These are phyloP conservation scores for Kwoniella sp. DNA, from an alignment of 768 basidiomycete genomes.

Conservation along the genomic window DNA sequence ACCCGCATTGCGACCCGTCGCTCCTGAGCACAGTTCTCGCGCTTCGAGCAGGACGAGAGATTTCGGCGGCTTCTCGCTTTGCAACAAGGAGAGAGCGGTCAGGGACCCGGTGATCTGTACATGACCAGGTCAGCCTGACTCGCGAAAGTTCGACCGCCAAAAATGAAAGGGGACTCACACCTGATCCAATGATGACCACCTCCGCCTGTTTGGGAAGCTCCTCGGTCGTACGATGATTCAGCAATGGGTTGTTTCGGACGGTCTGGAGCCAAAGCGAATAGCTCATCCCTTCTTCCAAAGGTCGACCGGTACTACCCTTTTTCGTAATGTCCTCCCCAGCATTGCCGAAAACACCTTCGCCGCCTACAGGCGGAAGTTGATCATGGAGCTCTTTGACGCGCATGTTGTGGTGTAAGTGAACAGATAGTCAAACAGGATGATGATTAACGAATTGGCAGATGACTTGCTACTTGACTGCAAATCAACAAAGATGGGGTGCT, in stretches of 20 bases:
- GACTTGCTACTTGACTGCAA: no score
- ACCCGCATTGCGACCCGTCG: conserved; percentile 66
- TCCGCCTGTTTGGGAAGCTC: conserved; percentile 32
- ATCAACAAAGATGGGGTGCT: no score
- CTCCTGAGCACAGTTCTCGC: conserved; percentile 60
- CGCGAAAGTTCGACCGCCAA: neutral
- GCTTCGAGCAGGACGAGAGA: conserved; percentile 74
- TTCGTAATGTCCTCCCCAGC: neutral
- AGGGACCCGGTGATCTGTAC: conserved; percentile 24
- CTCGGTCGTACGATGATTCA: conserved; percentile 32
- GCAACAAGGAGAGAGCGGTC: conserved; percentile 30
- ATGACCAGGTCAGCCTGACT: neutral
- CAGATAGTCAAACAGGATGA: no score
- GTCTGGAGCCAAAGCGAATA: conserved; percentile 37
- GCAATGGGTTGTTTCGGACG: conserved; percentile 32
- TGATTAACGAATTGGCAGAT: no score
- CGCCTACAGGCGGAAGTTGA: conserved; percentile 10
- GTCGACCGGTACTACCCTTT: conserved; percentile 12
- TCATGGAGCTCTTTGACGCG: conserved; percentile 6
- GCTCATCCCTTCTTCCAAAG: conserved; percentile 15
- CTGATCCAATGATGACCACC: conserved; percentile 42
- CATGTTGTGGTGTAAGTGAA: neutral
- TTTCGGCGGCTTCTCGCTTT: conserved; percentile 29
- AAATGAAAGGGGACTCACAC: conserved; percentile 21
- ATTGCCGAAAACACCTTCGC: conserved; percentile 5